Conservation (phyloP, 1,284 basidiomycete genomes). For the Naganishia albida region DNA sequence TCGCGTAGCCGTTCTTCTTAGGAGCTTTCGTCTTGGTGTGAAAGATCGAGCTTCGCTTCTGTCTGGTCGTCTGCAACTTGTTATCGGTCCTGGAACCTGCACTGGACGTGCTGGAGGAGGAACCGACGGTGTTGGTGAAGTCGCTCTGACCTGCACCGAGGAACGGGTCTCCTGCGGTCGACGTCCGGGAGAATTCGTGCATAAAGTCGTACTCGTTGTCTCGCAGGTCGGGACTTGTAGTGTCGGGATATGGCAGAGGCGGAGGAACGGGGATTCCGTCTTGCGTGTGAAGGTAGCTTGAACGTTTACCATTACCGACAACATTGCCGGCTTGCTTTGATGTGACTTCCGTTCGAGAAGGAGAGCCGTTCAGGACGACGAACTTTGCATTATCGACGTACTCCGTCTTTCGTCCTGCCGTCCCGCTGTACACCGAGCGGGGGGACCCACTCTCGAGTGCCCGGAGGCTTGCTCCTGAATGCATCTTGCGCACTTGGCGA, state of each 20-base stretch:
- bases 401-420: constrained; percentile 8
- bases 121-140: constrained; percentile 1
- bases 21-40: constrained; percentile 14
- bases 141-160: not conserved
- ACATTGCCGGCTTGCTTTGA: no score
- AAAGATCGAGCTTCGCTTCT: constrained; percentile 19
- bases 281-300: constrained; percentile 21
- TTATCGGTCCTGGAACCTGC: not conserved
- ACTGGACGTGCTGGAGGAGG: constrained; percentile 21
- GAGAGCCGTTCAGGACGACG: constrained; percentile 20
- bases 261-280: constrained; percentile 23
- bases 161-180: not conserved
- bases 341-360: not conserved
- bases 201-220: constrained; percentile 26
- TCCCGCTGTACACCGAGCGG: not conserved
- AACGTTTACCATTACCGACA: not conserved
- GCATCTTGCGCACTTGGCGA: constrained; percentile 2
- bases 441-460: constrained; percentile 1
- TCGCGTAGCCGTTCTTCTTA: constrained; percentile 19
- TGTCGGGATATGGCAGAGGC: not conserved
- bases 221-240: not conserved
- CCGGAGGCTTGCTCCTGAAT: constrained; percentile 10
- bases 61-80: constrained; percentile 3
- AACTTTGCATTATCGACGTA: constrained; percentile 18
- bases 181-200: not conserved